Percentiles rank a stretch among this genome's conserved stretches.
These are phyloP conservation scores for Nematodospora anomalae DNA, from an alignment of 1,139 yeast genomes.

Conservation along the genomic window DNA sequence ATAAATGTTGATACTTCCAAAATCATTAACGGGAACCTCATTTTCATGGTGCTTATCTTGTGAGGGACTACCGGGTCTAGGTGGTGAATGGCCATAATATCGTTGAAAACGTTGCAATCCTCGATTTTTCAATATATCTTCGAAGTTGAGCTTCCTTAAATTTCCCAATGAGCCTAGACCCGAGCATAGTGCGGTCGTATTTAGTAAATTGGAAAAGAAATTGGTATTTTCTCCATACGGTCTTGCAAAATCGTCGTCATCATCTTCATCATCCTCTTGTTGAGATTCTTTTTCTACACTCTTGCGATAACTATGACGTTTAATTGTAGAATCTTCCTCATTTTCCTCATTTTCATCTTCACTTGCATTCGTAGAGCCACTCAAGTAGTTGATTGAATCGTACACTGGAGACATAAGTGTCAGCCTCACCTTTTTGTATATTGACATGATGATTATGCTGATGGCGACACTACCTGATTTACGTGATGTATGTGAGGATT, in stretches of 20 bases:
- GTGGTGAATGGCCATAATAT: neutral
- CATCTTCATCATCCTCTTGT: slow-evolving; percentile 15
- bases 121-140: slow-evolving; percentile 18
- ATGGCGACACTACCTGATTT: no score
- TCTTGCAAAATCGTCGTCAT: slow-evolving; percentile 25
- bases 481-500: no score
- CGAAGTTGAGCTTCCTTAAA: slow-evolving; percentile 15
- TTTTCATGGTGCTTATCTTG: neutral
- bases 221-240: slow-evolving; percentile 22
- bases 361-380: slow-evolving; percentile 6
- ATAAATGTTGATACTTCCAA: neutral
- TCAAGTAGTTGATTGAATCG: slow-evolving; percentile 4
- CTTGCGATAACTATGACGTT: neutral
- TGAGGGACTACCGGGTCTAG: neutral
- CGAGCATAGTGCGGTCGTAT: slow-evolving; percentile 54
- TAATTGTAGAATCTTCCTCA: neutral
- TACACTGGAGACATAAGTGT: slow-evolving; percentile 5
- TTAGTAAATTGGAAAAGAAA: slow-evolving; percentile 46
- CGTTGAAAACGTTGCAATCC: slow-evolving; percentile 2
- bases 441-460: slow-evolving; percentile 5
- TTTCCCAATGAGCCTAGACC: slow-evolving; percentile 33
- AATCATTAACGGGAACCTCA: neutral
- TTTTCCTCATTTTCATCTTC: slow-evolving; percentile 10
- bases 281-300: slow-evolving; percentile 1
- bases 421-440: slow-evolving; percentile 7